Conservation (phyloP, 805 yeast genomes). For the Candida montana region DNA sequence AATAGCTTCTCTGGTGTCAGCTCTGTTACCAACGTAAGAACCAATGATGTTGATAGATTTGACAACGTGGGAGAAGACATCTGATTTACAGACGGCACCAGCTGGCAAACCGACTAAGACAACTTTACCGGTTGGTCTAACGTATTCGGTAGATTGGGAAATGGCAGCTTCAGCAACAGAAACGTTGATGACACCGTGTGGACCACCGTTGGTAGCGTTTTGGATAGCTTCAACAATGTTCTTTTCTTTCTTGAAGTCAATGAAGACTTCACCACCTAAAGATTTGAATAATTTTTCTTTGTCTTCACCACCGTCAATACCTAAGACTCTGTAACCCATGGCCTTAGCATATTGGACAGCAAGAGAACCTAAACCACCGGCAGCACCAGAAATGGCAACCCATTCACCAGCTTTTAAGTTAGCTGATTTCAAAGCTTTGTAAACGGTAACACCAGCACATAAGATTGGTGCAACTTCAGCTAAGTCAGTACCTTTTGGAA, state of each 20-base stretch:
- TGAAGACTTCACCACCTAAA: conserved; percentile 61
- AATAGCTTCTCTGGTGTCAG: conserved; percentile 76
- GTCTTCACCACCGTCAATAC: conserved; percentile 72
- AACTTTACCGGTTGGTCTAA: conserved; percentile 55
- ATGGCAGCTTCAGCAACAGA: conserved; percentile 50
- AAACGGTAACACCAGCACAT: conserved; percentile 47
- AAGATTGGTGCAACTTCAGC: conserved; percentile 51
- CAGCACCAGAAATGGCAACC: conserved; percentile 76
- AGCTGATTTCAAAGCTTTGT: conserved; percentile 64
- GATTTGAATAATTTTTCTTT: conserved; percentile 50
- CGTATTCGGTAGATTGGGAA: conserved; percentile 46
- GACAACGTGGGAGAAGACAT: conserved; percentile 50
- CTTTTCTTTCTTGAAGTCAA: conserved; percentile 51
- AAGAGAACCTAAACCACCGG: conserved; percentile 76
- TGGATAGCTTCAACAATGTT: conserved; percentile 44
- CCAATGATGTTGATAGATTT: conserved; percentile 55
- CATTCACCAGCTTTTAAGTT: conserved; percentile 59
- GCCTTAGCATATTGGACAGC: conserved; percentile 76
- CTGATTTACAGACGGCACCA: conserved; percentile 46
- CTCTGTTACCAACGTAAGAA: conserved; percentile 86
- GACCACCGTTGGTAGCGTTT: conserved; percentile 56
- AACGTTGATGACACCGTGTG: conserved; percentile 46
- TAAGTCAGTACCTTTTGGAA: conserved; percentile 55
- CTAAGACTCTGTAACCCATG: conserved; percentile 69
- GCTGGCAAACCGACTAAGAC: conserved; percentile 61